Evolutionary conservation across 2,329 filamentous ascomycete genomes (phyloP), one percentile per base, ranked within the genome.

Genomic region (Fusarium sp.): DNA sequence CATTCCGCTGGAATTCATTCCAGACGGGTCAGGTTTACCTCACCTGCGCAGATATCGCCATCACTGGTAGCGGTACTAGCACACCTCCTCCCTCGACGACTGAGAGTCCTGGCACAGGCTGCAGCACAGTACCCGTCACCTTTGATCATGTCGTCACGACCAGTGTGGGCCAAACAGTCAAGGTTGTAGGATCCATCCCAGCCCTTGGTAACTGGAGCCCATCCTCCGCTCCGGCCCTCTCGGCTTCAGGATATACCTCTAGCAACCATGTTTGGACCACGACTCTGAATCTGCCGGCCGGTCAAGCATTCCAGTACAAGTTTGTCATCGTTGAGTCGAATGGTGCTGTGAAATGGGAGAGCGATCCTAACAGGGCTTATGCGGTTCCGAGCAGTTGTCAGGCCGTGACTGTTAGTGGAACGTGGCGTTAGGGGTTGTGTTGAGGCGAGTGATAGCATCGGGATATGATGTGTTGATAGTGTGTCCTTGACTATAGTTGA

Each of bases 281-380:
- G 4, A 88, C 86, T 0, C 76, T 90, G 48, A 85, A 78, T 18
- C 76, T 92, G 11, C 82, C 87, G 0, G 84, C 88, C 0, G 90
- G 88, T 2, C 84, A 82, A 3, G 82, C 79, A 0, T 86, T 92
- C 66, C 76, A 88, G 79, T 92, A 91, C 79, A 91, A 92, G 80
- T 92, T 88, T 76, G 84, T 92, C 73, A 87, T 86, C 69, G 85
- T 89, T 27, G 83, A 83, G 23, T 80, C 79, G 3, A 82, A 84
- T 73, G 88, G 89, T 0, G 81, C 79, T 0, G 83, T 89, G 6
- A 84, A 82, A 1, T 92, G 90, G 90, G 90, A 92, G 81, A 87
- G 84, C 63, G 90, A 90, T 30, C 82, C 83, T 1, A 85, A 85
- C 70, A 74, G 83, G 64, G 79, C 79, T 1, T 85, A 80, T 67